A percentile compares a stretch with the other conserved stretches of the same genome.
phyloP scores from a whole-genome alignment of 2,329 filamentous ascomycete species.

The Xylaria sp. region DNA sequence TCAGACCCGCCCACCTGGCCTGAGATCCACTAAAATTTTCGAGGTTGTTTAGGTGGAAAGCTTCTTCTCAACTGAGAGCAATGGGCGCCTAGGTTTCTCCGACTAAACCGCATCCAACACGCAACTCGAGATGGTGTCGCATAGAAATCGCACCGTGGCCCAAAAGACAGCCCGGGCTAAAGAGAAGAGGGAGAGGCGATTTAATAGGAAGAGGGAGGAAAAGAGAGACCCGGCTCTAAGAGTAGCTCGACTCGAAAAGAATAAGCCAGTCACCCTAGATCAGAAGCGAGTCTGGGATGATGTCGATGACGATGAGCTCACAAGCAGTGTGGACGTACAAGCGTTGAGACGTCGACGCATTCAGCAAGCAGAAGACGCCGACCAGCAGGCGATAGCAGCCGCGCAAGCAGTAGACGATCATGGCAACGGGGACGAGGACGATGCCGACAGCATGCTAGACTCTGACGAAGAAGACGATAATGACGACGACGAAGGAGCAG shows the following conservation, averaged over 20 bases:
- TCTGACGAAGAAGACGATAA: slow-evolving; percentile 64
- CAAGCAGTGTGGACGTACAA: slow-evolving; percentile 66
- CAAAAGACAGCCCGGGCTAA: slow-evolving; percentile 81
- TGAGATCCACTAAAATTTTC: slow-evolving; percentile 40
- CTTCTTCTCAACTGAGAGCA: background rate
- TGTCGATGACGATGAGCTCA: slow-evolving; percentile 67
- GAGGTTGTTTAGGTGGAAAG: slow-evolving; percentile 17
- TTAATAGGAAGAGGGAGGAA: slow-evolving; percentile 85
- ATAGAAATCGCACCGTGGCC: slow-evolving; percentile 60
- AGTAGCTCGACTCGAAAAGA: slow-evolving; percentile 77
- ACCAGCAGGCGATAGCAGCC: slow-evolving; percentile 57
- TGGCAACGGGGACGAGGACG: slow-evolving; percentile 58
- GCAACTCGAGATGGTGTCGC: slow-evolving; percentile 31
- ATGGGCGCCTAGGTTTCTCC: background rate
- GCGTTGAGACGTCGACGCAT: slow-evolving; percentile 65
- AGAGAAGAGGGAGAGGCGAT: slow-evolving; percentile 78
- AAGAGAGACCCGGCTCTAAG: slow-evolving; percentile 81
- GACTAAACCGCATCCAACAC: background rate
- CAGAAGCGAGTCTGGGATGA: slow-evolving; percentile 92
- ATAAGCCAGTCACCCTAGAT: slow-evolving; percentile 84
- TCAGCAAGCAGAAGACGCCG: slow-evolving; percentile 56
- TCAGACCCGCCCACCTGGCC: slow-evolving; percentile 7
- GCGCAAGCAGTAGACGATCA: slow-evolving; percentile 49
- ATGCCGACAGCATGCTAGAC: slow-evolving; percentile 82
- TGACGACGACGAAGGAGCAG: slow-evolving; percentile 47